phyloP scores from a whole-genome alignment of 2,329 filamentous ascomycete species.

The Clonostachys rhizophaga region DNA sequence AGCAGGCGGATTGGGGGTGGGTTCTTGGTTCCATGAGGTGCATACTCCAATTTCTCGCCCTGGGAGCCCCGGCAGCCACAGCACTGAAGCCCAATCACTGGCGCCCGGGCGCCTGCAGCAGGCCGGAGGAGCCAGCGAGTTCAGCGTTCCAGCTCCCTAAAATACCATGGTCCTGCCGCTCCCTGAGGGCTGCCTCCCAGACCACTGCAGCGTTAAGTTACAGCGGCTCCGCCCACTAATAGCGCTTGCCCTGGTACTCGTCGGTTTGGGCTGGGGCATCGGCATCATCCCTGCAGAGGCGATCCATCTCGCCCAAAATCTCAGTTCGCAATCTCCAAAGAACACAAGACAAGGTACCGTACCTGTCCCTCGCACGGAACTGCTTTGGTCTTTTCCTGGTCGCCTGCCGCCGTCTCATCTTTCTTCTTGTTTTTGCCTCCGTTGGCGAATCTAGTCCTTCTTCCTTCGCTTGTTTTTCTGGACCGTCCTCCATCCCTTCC shows the following conservation, averaged over 20 bases:
- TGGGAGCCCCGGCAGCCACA: no score
- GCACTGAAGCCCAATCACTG: no score
- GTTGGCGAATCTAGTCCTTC: neutral
- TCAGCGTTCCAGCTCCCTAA: no score
- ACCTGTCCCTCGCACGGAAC: slow-evolving; percentile 1
- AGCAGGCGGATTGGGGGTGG: no score
- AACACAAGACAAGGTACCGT: slow-evolving; percentile 1
- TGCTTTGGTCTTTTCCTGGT: neutral
- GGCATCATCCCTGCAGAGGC: slow-evolving; percentile 3
- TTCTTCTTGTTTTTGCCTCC: neutral
- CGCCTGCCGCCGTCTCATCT: neutral
- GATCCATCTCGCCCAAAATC: slow-evolving; percentile 4
- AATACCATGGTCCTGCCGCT: no score
- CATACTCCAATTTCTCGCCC: no score
- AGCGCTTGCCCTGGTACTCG: neutral
- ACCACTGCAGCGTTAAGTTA: neutral
- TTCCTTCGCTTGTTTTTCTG: neutral
- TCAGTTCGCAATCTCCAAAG: slow-evolving; percentile 6
- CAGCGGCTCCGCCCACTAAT: neutral
- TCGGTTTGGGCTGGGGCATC: neutral
- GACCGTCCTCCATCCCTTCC: neutral
- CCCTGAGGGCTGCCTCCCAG: no score
- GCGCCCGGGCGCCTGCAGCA: no score
- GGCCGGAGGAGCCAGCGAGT: no score
- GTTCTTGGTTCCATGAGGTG: no score